Base-by-base conservation (phyloP, 129 eudicot species). In the Saposhnikovia divaricata region DNA sequence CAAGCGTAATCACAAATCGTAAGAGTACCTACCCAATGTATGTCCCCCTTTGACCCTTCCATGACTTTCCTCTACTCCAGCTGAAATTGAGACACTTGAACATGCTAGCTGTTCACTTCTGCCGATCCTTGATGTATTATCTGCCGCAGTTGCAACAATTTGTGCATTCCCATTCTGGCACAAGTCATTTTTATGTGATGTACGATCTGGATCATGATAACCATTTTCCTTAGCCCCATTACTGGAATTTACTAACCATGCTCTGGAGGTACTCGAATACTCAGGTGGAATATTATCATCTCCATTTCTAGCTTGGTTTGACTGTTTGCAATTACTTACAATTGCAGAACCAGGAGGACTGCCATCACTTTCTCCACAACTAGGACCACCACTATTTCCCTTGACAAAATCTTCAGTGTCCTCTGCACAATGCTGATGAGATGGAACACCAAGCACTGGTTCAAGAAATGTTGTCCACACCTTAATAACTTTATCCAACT, bases 391-490 rank as follows among this genome's bases (percentile, higher is more conserved):
- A 80, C 61, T 65, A 77, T 83, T 77, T 45, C 74, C 88, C 83
- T 84, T 94, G 63, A 78, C 68, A 66, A 78, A 85, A 83, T 88
- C 88, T 69, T 83, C 91, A 63, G 79, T 72, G 77, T 86, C 94
- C 84, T 83, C 90, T 80, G 86, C 73, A 46, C 82, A 83, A 69
- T 83, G 88, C 78, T 90, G 87, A 77, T 85, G 93, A 65, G 85
- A 42, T 57, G 92, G 92, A 84, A 91, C 87, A 77, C 88, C 89
- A 77, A 95, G 87, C 85, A 90, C 57, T n/a, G 91, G 90, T 80
- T 95, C 99, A 43, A 95, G 86, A 39, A 95, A 92, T 59, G 83
- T 80, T n/a, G 89, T 90, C 99, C 99, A 95, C 50, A 95, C 85
- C 81, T 87, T 90, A 96, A 89, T 89, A 82, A 87, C 92, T 79